A percentile compares a stretch with the other conserved stretches of the same genome.
Evolutionary conservation across 1,139 yeast genomes (phyloP).

Genomic region (Dujonia santamariae): DNA sequence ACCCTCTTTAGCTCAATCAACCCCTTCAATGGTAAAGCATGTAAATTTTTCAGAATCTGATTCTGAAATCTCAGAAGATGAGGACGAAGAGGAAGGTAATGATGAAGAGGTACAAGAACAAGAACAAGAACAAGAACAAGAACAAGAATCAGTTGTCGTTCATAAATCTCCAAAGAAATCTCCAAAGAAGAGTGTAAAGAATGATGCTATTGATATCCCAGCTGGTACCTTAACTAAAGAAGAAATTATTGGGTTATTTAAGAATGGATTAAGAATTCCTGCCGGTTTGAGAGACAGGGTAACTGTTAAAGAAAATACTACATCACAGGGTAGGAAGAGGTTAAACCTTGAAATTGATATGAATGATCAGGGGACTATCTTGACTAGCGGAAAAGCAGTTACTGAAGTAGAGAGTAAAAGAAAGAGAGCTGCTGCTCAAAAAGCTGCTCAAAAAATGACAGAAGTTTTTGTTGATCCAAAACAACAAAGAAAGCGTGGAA

Average conservation of each 20-base stretch:
- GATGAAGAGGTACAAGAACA: neutral
- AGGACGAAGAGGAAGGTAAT: neutral
- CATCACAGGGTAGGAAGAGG: too few species aligned
- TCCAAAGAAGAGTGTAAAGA: neutral
- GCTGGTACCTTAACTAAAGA: slow-evolving; percentile 19
- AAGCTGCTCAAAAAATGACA: slow-evolving; percentile 10
- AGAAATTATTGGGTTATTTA: slow-evolving; percentile 24
- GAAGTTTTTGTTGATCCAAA: neutral
- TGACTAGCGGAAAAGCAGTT: slow-evolving; percentile 1
- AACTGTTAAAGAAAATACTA: slow-evolving; percentile 10
- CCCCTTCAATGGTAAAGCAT: neutral
- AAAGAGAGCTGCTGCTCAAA: slow-evolving; percentile 12
- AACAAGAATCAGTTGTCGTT: neutral
- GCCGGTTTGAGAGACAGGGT: slow-evolving; percentile 12
- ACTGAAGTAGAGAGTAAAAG: slow-evolving; percentile 8
- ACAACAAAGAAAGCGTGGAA: slow-evolving; percentile 1
- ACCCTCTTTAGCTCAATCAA: neutral
- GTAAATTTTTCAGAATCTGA: neutral
- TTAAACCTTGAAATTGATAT: slow-evolving; percentile 21
- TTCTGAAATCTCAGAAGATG: neutral
- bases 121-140: neutral
- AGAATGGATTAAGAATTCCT: slow-evolving; percentile 18
- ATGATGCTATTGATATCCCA: neutral
- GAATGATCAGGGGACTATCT: slow-evolving; percentile 14
- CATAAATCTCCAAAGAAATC: neutral